Evolutionary conservation across 2,329 filamentous ascomycete species (phyloP), one percentile per base, ranked within the genome.

Genomic region (Beauveria rudraprayagi): DNA sequence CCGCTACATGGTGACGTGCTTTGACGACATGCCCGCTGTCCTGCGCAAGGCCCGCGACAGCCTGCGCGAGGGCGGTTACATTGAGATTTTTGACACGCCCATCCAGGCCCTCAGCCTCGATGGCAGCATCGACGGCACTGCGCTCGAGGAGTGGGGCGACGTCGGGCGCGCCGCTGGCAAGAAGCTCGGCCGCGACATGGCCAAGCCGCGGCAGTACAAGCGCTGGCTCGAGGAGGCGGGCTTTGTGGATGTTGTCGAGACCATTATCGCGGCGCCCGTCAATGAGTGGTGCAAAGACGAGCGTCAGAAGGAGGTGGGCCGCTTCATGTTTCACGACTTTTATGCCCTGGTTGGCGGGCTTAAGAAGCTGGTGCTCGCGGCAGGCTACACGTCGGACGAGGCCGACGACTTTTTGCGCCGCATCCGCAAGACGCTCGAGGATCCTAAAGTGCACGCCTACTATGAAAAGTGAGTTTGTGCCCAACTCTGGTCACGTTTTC

Each of bases 1-100:
- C 41, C 76, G 82, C 26, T 75, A 78, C 55, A 76, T 85, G 70
- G 74, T 76, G 2, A 76, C 76, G n/a, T 78, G 77, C 61, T 78
- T 85, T 58, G 69, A 73, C 11, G 76, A 84, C 66, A 81, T 79
- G 74, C 75, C 74, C 1, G 70, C 69, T 8, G 72, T 85, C n/a
- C 72, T 83, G 56, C 63, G 68, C 14, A 72, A 78, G 65, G 74
- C 76, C 16, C 81, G 76, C 62, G 70, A 77, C 63, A 76, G 71
- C 61, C 67, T 75, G 4, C 69, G 68, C 24, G 76, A 77, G 0
- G 78, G 76, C 24, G 77, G 76, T 26, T 76, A 67, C 66, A 66
- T 77, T 10, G 77, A 80, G 62, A 55, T 75, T 11, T 69, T 68
- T 58, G 72, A 78, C 65, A 68, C 56, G 64, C 67, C 44, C 59